A percentile compares a stretch with the other conserved stretches of the same genome.
These are phyloP conservation scores for Eucalyptus sideroxylon DNA, from an alignment of 345 rosid genomes.

Conservation along the genomic window DNA sequence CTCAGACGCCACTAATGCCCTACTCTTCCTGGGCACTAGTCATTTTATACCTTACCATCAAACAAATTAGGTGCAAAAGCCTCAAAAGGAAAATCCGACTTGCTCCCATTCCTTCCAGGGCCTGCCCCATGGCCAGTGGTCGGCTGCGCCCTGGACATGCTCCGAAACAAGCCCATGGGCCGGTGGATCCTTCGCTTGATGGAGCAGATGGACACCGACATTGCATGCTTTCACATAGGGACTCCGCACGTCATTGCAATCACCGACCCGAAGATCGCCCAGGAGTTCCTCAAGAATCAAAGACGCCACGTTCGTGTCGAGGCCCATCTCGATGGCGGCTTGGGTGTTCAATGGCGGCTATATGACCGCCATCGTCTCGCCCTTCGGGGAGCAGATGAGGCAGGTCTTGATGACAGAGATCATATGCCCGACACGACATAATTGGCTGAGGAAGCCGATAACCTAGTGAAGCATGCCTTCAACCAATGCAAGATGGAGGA, in stretches of 20 bases:
- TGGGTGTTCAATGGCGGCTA: neutral
- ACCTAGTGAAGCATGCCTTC: neutral
- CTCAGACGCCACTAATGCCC: neutral
- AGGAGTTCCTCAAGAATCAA: slow-evolving; percentile 20
- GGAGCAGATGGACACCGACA: neutral
- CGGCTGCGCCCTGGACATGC: neutral
- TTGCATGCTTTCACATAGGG: neutral
- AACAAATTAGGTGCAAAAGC: neutral
- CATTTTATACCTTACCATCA: neutral
- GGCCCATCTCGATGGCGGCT: slow-evolving; percentile 1
- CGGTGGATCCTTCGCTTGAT: neutral
- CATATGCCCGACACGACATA: neutral
- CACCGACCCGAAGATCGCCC: slow-evolving; percentile 15
- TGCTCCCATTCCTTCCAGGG: neutral
- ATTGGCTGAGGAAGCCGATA: slow-evolving; percentile 31
- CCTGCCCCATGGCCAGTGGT: neutral
- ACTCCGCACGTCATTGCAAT: slow-evolving; percentile 2
- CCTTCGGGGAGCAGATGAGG: slow-evolving; percentile 24
- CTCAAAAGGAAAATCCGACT: neutral
- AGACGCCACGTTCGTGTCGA: slow-evolving; percentile 12
- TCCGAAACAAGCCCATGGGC: neutral
- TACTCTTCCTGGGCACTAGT: neutral
- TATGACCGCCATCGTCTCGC: neutral
- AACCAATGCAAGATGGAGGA: slow-evolving; percentile 13
- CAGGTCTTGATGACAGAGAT: slow-evolving; percentile 13